phyloP scores from a whole-genome alignment of 148 eudicot species.

The Silene conica region DNA sequence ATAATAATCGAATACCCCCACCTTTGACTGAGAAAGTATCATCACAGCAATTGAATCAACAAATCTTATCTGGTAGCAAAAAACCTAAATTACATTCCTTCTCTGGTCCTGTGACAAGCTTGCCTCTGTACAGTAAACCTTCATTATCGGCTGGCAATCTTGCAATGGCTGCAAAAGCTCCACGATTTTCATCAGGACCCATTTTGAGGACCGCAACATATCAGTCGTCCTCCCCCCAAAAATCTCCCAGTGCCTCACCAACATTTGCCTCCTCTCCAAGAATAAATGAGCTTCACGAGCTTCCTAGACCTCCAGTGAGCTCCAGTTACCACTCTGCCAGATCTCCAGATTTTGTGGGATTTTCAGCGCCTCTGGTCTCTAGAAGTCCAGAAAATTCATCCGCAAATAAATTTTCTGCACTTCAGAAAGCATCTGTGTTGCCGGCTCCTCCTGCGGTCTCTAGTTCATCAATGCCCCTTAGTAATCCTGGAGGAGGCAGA shows the following conservation, averaged over 20 bases:
- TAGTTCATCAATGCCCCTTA: slow-evolving; percentile 21
- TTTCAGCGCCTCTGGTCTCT: slow-evolving; percentile 65
- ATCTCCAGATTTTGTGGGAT: slow-evolving; percentile 38
- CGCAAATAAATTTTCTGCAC: slow-evolving; percentile 9
- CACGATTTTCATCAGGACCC: slow-evolving; percentile 50
- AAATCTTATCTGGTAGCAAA: slow-evolving; percentile 31
- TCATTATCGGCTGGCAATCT: slow-evolving; percentile 38
- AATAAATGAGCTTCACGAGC: slow-evolving; percentile 95
- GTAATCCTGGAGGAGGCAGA: slow-evolving; percentile 16
- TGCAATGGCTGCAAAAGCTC: slow-evolving; percentile 30
- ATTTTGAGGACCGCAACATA: slow-evolving; percentile 39
- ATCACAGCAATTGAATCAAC: slow-evolving; percentile 30
- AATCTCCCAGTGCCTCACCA: slow-evolving; percentile 55
- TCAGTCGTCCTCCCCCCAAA: slow-evolving; percentile 42
- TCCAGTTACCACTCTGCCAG: slow-evolving; percentile 25
- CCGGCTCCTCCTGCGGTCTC: slow-evolving; percentile 22
- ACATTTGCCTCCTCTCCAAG: slow-evolving; percentile 53
- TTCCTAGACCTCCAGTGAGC: slow-evolving; percentile 78
- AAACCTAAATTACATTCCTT: slow-evolving; percentile 46
- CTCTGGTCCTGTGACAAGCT: slow-evolving; percentile 75
- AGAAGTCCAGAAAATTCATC: slow-evolving; percentile 33
- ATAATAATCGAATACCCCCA: slow-evolving; percentile 43
- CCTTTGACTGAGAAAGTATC: slow-evolving; percentile 45
- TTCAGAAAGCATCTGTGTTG: slow-evolving; percentile 19
- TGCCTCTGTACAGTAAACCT: slow-evolving; percentile 37